Percentiles rank a stretch among this genome's conserved stretches.
These are phyloP conservation scores for Amylostereum chailletii DNA, from an alignment of 1,284 basidiomycete species.

Conservation along the genomic window DNA sequence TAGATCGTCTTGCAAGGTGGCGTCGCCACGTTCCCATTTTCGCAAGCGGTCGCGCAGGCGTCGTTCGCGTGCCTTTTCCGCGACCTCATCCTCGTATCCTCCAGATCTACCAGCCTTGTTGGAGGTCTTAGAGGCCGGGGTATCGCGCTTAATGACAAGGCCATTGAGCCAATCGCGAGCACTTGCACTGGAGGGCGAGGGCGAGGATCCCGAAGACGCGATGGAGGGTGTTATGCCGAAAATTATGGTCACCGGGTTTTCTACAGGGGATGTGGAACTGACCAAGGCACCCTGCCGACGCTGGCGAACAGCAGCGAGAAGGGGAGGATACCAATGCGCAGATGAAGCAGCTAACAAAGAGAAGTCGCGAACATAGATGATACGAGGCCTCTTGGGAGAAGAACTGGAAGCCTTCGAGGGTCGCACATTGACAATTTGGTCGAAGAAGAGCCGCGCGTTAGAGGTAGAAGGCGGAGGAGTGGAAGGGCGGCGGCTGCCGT, in stretches of 20 bases:
- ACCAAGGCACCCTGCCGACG: conserved; percentile 56
- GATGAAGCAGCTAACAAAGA: conserved; percentile 66
- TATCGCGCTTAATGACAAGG: conserved; percentile 29
- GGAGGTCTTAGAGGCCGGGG: conserved; percentile 9
- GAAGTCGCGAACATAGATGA: conserved; percentile 79
- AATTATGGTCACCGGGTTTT: conserved; percentile 69
- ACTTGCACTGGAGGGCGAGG: neutral
- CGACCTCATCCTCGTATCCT: conserved; percentile 55
- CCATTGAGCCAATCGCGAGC: neutral
- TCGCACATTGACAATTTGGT: conserved; percentile 57
- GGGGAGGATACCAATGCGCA: conserved; percentile 70
- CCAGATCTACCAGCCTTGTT: conserved; percentile 29
- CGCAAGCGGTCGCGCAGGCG: conserved; percentile 58
- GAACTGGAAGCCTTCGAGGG: conserved; percentile 14
- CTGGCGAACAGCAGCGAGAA: conserved; percentile 68
- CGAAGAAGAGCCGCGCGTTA: conserved; percentile 63
- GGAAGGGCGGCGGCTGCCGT: too few relatives aligned
- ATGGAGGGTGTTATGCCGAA: conserved; percentile 77
- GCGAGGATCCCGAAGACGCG: conserved; percentile 15
- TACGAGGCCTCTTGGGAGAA: conserved; percentile 43
- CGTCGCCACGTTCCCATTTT: conserved; percentile 61
- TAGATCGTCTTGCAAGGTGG: conserved; percentile 47
- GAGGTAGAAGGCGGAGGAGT: too few relatives aligned
- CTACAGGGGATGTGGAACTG: conserved; percentile 44
- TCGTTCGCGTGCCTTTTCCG: conserved; percentile 58